Percentiles rank a stretch among this genome's conserved stretches.
phyloP scores from a whole-genome alignment of 352 stramenopile species.

The Phytophthora citricola region DNA sequence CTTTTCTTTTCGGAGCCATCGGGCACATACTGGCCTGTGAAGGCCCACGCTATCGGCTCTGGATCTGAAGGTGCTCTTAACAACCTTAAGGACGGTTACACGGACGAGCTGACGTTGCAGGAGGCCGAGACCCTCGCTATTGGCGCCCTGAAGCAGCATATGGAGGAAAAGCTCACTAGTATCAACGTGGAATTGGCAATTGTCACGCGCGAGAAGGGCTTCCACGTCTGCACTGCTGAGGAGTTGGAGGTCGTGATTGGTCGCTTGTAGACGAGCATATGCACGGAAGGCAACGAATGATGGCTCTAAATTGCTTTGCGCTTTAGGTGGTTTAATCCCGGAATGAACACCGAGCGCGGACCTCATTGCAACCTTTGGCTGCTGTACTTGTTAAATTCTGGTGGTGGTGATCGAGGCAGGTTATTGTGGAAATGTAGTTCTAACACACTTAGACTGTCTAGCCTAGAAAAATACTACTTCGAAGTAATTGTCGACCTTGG shows the following conservation, averaged over 20 bases:
- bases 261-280: slow-evolving; percentile 64
- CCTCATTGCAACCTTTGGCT: slow-evolving; percentile 28
- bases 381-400: slow-evolving; percentile 3
- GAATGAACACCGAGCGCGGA: slow-evolving; percentile 26
- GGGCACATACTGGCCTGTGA: slow-evolving; percentile 98
- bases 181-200: slow-evolving; percentile 98
- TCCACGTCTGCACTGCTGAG: slow-evolving; percentile 94
- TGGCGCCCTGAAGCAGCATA: slow-evolving; percentile 98
- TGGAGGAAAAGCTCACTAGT: slow-evolving; percentile 99
- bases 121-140: slow-evolving; percentile 98
- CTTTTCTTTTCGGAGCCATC: slow-evolving; percentile 98
- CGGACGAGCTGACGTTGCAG: slow-evolving; percentile 93
- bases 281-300: slow-evolving; percentile 8
- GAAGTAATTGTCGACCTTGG: too few species aligned
- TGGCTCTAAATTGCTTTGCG: slow-evolving; percentile 4
- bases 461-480: too few species aligned
- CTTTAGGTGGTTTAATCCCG: slow-evolving; percentile 15
- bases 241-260: slow-evolving; percentile 94
- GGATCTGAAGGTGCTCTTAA: slow-evolving; percentile 97
- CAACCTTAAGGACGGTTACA: slow-evolving; percentile 99
- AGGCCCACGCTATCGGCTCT: slow-evolving; percentile 98
- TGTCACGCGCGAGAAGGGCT: slow-evolving; percentile 95
- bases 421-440: too few species aligned
- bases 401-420: background rate
- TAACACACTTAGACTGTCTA: too few species aligned